These are phyloP conservation scores for Cyberlindnera sargentensis DNA, from an alignment of 805 yeast genomes.

Conservation along the genomic window DNA sequence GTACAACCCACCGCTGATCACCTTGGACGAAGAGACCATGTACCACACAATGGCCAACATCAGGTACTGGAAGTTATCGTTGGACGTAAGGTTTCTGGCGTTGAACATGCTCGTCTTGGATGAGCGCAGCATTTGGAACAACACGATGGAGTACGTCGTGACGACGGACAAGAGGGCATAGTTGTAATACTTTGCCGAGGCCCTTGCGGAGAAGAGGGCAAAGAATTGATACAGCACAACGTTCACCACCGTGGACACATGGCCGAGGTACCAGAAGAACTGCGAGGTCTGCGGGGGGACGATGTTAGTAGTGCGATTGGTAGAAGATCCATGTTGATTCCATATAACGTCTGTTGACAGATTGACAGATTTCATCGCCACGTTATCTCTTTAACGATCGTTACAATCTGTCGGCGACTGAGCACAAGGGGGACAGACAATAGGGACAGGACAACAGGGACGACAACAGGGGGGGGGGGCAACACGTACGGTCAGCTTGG, in stretches of 20 bases:
- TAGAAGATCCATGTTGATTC: slow-evolving; percentile 1
- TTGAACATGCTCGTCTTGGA: slow-evolving; percentile 23
- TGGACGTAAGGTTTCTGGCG: slow-evolving; percentile 27
- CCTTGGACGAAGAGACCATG: slow-evolving; percentile 35
- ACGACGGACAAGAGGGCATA: slow-evolving; percentile 44
- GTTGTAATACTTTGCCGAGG: slow-evolving; percentile 31
- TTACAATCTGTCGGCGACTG: no score
- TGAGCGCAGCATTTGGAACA: slow-evolving; percentile 50
- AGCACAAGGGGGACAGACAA: no score
- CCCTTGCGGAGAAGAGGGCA: slow-evolving; percentile 33
- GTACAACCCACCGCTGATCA: slow-evolving; percentile 42
- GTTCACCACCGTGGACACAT: slow-evolving; percentile 40
- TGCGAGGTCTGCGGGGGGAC: slow-evolving; percentile 38
- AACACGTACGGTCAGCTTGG: slow-evolving; percentile 10
- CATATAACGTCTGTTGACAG: no score
- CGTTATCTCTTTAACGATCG: no score
- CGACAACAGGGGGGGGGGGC: no score
- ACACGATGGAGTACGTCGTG: slow-evolving; percentile 54
- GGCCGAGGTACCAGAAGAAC: slow-evolving; percentile 67
- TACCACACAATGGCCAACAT: slow-evolving; percentile 34
- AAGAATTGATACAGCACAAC: slow-evolving; percentile 32
- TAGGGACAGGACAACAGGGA: no score
- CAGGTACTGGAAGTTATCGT: slow-evolving; percentile 63
- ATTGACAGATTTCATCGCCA: no score
- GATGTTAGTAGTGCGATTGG: neutral